Evolutionary conservation across 495 filamentous ascomycete species (phyloP), one percentile per base, ranked within the genome.

Genomic region (Penicillium desertorum): DNA sequence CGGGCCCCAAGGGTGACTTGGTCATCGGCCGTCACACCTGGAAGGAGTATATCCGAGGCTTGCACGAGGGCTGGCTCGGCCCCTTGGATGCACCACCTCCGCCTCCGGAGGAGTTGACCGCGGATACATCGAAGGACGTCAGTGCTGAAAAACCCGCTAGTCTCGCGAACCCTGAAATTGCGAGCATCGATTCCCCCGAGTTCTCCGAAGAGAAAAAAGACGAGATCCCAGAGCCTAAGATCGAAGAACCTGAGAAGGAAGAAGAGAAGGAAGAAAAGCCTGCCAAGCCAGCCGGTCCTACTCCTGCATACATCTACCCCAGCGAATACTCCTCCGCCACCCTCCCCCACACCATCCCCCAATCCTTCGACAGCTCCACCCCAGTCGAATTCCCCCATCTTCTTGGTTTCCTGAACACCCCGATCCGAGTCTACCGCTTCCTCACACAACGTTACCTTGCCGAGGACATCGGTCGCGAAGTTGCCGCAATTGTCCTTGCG

Each of bases 21-120:
- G 84, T 98, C 5, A 84, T 99, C 59, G 94, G 95, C 6, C 80
- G 94, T 57, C 87, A 97, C 67, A 88, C 92, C 9, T 99, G 94
- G 94, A 98, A 97, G 74, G 94, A 99, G 74, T 99, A 97, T 71
- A 74, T 98, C 10, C 83, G 91, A 25, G 94, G 94, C 25, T 62
- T 97, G 56, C 94, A 99, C 60, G 94, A 99, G 66, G 94, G 94
- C 51, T 98, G 95, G 94, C 76, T 99, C 17, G 94, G 94, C 1
- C 92, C 94, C 1, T 74, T 96, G 23, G 81, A 85, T 63, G 67
- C 75, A 46, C 81, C 80, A 14, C 44, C 59, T 22, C 59, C 66
- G n/a, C 62, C 71, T 30, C 48, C 34, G 0, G 57, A 67, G 4
- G 64, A 56, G 32, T 54, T 66, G 27, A 62, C 66, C 6, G 11